Evolutionary conservation across 208 protist genomes (phyloP), one percentile per base, ranked within the genome.

Genomic region (Acanthamoeba sp.): DNA sequence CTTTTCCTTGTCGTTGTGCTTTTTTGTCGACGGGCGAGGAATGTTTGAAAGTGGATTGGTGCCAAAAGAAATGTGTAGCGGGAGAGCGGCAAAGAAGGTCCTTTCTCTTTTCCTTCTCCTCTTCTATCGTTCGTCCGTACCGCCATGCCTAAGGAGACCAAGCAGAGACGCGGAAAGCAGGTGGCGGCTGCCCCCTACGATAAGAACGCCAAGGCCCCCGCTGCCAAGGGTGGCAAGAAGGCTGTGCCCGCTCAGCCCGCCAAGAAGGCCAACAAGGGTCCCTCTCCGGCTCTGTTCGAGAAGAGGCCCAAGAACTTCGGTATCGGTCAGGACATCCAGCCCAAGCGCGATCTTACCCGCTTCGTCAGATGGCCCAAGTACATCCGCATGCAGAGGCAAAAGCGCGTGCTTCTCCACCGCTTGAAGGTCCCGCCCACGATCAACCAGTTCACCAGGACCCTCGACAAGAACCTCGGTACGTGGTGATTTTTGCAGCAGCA

Each of bases 331-430:
- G 98, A 99, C 96, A 96, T 99, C 45, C 97, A 98, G 91, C 99
- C 98, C 95, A 98, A 97, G 45, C 97, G 98, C 76, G 99, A 99
- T 96, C 96, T 99, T 34, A 99, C 97, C 59, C 98, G 99, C 94
- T 99, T 99, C 95, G 99, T 99, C 94, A 99, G 98, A 95, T 99
- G 98, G 98, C 99, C 99, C 94, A 98, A 98, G 95, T 99, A 99
- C 95, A 98, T 99, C 94, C 98, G 98, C 87, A 97, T 99, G 94
- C 99, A 99, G 98, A 97, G 99, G 91, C 99, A 99, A 98, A 98
- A 99, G 95, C 96, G 98, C 71, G 98, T 99, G 94, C 98, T 99
- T 48, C 96, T 99, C 95, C 96, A 99, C 96, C 98, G 99, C 95
- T 97, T 99, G 45, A 99, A 99, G 98, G 98, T 99, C 48, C 99